These are phyloP conservation scores for Nemophila menziesii DNA, from an alignment of 257 asterid species.

Conservation along the genomic window DNA sequence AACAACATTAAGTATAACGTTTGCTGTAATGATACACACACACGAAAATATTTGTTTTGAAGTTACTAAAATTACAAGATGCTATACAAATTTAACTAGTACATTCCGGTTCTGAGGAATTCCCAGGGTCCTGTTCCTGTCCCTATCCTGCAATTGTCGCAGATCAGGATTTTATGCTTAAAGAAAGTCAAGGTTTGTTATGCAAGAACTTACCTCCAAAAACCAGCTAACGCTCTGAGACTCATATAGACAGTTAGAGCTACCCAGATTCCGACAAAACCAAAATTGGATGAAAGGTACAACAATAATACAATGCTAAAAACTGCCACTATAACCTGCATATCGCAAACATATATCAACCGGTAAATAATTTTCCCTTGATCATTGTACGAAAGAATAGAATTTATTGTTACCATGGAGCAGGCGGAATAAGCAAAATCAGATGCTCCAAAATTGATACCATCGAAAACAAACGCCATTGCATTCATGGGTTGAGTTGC, in stretches of 20 bases:
- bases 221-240: constrained; percentile 52
- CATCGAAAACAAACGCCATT: constrained; percentile 67
- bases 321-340: constrained; percentile 56
- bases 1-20: no score
- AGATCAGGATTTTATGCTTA: background rate
- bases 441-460: constrained; percentile 62
- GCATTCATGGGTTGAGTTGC: constrained; percentile 69
- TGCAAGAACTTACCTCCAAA: constrained; percentile 40
- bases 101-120: constrained; percentile 35
- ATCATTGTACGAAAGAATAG: background rate
- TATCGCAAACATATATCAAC: background rate
- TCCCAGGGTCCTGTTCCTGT: constrained; percentile 71
- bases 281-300: constrained; percentile 31
- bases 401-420: constrained; percentile 33
- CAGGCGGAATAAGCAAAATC: constrained; percentile 61
- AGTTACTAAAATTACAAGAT: background rate
- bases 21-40: no score
- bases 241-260: constrained; percentile 57
- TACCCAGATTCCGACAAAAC: constrained; percentile 60
- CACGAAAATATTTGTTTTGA: no score
- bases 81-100: background rate
- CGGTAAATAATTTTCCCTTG: background rate
- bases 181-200: background rate
- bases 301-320: constrained; percentile 42
- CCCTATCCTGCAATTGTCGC: constrained; percentile 46